These are phyloP conservation scores for Serendipita indica DNA, from an alignment of 768 basidiomycete genomes.

Conservation along the genomic window DNA sequence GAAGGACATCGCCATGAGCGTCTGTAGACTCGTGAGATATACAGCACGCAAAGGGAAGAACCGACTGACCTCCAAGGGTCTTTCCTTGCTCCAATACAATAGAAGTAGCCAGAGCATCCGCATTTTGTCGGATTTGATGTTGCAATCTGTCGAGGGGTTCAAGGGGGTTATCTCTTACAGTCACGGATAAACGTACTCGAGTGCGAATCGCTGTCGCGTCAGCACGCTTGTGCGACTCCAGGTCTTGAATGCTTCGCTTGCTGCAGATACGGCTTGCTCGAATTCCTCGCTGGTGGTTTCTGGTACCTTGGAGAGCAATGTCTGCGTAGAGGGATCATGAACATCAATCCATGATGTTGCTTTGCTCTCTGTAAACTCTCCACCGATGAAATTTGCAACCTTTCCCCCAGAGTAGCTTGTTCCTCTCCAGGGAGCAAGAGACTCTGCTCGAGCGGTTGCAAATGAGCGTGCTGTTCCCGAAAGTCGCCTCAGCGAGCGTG, in stretches of 20 bases:
- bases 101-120: constrained; percentile 70
- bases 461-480: neutral
- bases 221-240: constrained; percentile 83
- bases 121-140: constrained; percentile 67
- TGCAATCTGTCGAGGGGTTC: constrained; percentile 47
- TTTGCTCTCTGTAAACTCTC: constrained; percentile 75
- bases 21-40: constrained; percentile 30
- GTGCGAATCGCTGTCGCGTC: constrained; percentile 69
- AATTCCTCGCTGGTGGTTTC: constrained; percentile 77
- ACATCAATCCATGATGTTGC: constrained; percentile 72
- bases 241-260: constrained; percentile 69
- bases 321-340: constrained; percentile 89
- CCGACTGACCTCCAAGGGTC: constrained; percentile 54
- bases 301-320: constrained; percentile 74
- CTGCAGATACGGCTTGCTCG: constrained; percentile 65
- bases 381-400: constrained; percentile 60
- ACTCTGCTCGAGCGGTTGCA: neutral
- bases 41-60: neutral
- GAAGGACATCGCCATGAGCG: constrained; percentile 86
- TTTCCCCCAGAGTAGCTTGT: constrained; percentile 10
- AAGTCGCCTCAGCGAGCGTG: neutral
- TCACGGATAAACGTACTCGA: constrained; percentile 47
- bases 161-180: neutral
- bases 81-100: constrained; percentile 96
- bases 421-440: constrained; percentile 2